Percentiles rank a stretch among this genome's conserved stretches.
Evolutionary conservation across 108 stramenopile genomes (phyloP).

Genomic region (Cyclotella distinguenda): DNA sequence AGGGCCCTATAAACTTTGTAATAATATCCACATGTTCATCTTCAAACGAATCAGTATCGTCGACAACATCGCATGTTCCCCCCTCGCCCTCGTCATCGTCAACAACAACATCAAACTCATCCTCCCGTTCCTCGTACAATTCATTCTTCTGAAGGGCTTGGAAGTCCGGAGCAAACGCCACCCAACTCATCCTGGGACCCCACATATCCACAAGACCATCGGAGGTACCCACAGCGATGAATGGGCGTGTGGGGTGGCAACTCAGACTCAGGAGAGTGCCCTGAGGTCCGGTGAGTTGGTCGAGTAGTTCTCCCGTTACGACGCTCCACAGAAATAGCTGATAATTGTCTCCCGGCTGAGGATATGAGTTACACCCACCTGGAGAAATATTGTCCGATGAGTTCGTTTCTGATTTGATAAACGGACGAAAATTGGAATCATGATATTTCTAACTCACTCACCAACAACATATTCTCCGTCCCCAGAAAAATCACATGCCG

Average conservation of each 20-base stretch:
- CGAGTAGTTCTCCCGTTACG: slow-evolving; percentile 70
- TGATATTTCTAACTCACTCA: slow-evolving; percentile 34
- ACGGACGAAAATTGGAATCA: slow-evolving; percentile 8
- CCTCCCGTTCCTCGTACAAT: slow-evolving; percentile 74
- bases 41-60: slow-evolving; percentile 8
- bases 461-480: slow-evolving; percentile 84
- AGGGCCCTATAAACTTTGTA: slow-evolving; percentile 54
- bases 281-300: slow-evolving; percentile 72
- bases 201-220: slow-evolving; percentile 83
- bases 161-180: slow-evolving; percentile 84
- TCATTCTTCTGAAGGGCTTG: slow-evolving; percentile 77
- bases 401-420: not conserved
- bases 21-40: slow-evolving; percentile 65
- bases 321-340: slow-evolving; percentile 74
- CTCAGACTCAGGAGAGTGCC: slow-evolving; percentile 59
- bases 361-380: slow-evolving; percentile 33
- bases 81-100: slow-evolving; percentile 23
- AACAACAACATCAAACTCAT: slow-evolving; percentile 74
- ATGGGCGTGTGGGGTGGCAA: slow-evolving; percentile 84
- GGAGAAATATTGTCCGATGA: not conserved
- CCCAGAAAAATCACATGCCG: slow-evolving; percentile 67
- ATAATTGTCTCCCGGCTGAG: slow-evolving; percentile 55
- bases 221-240: slow-evolving; percentile 73
- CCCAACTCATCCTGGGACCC: slow-evolving; percentile 76
- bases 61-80: not conserved